Percentiles rank a stretch among this genome's conserved stretches.
These are phyloP conservation scores for Starmerella bombicola DNA, from an alignment of 805 yeast genomes.

Conservation along the genomic window DNA sequence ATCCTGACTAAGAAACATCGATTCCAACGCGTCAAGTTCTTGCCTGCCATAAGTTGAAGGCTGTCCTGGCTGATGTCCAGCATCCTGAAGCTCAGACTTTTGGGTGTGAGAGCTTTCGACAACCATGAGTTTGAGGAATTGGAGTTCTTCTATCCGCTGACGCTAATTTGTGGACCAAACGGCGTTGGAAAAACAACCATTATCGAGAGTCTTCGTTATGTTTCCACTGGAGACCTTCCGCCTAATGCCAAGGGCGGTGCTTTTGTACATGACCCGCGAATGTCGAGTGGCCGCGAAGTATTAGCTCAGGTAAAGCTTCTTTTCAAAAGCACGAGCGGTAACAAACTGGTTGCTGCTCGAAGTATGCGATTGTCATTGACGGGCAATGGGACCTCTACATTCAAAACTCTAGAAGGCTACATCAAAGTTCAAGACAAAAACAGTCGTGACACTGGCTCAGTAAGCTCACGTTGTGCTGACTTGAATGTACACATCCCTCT, in stretches of 20 bases:
- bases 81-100: slow-evolving; percentile 47
- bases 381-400: slow-evolving; percentile 52
- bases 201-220: slow-evolving; percentile 85
- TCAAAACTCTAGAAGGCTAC: slow-evolving; percentile 88
- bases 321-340: slow-evolving; percentile 58
- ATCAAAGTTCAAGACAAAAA: slow-evolving; percentile 26
- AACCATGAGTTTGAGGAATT: slow-evolving; percentile 75
- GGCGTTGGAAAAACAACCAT: slow-evolving; percentile 96
- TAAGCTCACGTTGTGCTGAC: slow-evolving; percentile 68
- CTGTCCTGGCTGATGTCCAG: slow-evolving; percentile 20
- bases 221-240: slow-evolving; percentile 91
- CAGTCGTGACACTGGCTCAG: slow-evolving; percentile 2
- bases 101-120: slow-evolving; percentile 85
- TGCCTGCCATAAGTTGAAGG: too few species aligned
- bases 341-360: slow-evolving; percentile 69
- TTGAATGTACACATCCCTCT: slow-evolving; percentile 70
- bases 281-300: slow-evolving; percentile 54
- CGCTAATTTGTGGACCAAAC: slow-evolving; percentile 88
- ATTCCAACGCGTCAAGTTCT: too few species aligned
- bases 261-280: slow-evolving; percentile 81
- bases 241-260: slow-evolving; percentile 96
- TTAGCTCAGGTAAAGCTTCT: slow-evolving; percentile 85
- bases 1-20: too few species aligned
- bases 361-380: slow-evolving; percentile 55
- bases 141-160: slow-evolving; percentile 79